phyloP scores from a whole-genome alignment of 2,329 filamentous ascomycete genomes.

The Karstenula rhodostoma region DNA sequence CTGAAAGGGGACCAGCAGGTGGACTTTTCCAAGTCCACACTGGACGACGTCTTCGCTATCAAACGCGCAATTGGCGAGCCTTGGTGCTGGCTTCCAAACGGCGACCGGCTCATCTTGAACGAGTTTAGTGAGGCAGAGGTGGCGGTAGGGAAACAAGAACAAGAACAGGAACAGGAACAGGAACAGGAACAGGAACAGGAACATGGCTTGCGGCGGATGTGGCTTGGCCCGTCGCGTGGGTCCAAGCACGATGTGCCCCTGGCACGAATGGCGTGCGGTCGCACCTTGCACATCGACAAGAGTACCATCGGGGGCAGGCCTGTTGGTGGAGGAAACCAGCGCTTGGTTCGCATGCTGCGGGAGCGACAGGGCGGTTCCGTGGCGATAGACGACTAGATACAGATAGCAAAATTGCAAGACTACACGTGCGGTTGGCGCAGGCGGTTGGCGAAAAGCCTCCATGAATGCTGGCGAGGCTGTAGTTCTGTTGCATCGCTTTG shows the following conservation, averaged over 20 bases:
- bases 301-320: conserved; percentile 25
- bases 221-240: not conserved
- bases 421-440: no score
- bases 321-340: conserved; percentile 19
- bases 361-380: not conserved
- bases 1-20: conserved; percentile 69
- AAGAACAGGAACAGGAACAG: no score
- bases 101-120: conserved; percentile 27
- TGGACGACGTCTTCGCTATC: conserved; percentile 63
- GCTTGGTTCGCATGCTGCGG: not conserved
- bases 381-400: not conserved
- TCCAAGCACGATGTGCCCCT: not conserved
- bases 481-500: no score
- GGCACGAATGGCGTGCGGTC: conserved; percentile 3
- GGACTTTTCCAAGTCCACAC: conserved; percentile 64
- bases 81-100: conserved; percentile 62
- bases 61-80: conserved; percentile 69
- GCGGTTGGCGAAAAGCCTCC: no score
- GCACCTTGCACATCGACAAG: not conserved
- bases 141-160: not conserved
- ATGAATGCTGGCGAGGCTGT: no score
- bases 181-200: not conserved
- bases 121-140: conserved; percentile 12
- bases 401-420: not conserved
- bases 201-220: not conserved